Evolutionary conservation across 2,329 filamentous ascomycete genomes (phyloP), one percentile per base, ranked within the genome.

Genomic region (Dendrostoma leiphaemia): DNA sequence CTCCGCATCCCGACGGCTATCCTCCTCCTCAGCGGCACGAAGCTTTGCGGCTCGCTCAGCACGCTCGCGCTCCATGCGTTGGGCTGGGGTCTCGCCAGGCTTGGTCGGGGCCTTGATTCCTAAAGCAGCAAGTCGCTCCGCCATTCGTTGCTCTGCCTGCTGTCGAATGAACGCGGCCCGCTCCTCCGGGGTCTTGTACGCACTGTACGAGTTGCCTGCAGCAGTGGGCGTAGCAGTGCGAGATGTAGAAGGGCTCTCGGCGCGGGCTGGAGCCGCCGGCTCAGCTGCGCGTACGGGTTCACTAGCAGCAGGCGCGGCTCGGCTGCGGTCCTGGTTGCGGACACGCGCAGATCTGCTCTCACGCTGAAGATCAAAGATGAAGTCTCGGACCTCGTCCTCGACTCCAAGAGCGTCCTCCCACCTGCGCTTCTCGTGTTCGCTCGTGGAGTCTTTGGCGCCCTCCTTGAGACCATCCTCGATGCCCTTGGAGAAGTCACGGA

Each of bases 381-480:
- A 97, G 66, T 99, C 94, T 65, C 91, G 90, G 58, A 97, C 89
- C 65, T 96, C 91, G 65, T 99, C 93, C 67, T 99, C 94, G 26
- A 99, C 94, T 26, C 94, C 94, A 34, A 99, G 80, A 9, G 85
- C 94, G 71, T 99, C 94, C 63, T 99, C 91, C 94, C 94, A 99
- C 58, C 94, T 84, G 58, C 94, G 85, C 64, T 84, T 86, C 75
- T 99, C 94, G 67, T 97, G 92, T 71, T 97, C 91, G 59, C 86
- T 90, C 3, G 86, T 84, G 35, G 85, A 86, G 63, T 86, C 89
- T 58, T 88, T 83, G 38, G 79, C 82, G 38, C 87, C 89, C 53
- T 96, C 90, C 67, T 94, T 94, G 24, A 99, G 82, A 64, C 78
- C 91, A 62, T 94, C 88, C 67, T 97, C 92, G 47, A 99, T 84